These are phyloP conservation scores for Nannizziopsis arthrosporioides DNA, from an alignment of 2,329 filamentous ascomycete species.

Conservation along the genomic window DNA sequence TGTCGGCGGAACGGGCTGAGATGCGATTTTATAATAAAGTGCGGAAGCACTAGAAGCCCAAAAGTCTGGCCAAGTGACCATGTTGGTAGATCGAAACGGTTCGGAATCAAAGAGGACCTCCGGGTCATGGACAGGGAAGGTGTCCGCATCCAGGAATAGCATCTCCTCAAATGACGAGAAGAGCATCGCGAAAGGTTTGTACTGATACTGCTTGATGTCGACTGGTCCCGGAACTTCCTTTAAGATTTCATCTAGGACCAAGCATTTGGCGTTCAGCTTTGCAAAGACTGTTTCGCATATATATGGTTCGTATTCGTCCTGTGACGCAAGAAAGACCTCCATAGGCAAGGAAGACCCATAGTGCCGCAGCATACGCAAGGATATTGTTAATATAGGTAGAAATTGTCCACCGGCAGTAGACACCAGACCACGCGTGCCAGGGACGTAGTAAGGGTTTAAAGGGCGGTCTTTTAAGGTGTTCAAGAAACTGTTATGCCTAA, in stretches of 20 bases:
- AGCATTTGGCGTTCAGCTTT: slow-evolving; percentile 32
- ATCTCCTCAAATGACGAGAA: slow-evolving; percentile 41
- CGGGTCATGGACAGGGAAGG: slow-evolving; percentile 35
- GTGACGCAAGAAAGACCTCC: slow-evolving; percentile 36
- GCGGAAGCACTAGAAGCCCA: slow-evolving; percentile 33
- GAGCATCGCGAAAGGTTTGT: slow-evolving; percentile 40
- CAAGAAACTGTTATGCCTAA: slow-evolving; percentile 28
- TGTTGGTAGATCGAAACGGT: slow-evolving; percentile 31
- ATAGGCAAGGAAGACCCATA: slow-evolving; percentile 35
- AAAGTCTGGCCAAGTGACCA: slow-evolving; percentile 41
- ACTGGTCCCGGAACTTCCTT: slow-evolving; percentile 20
- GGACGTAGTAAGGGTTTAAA: slow-evolving; percentile 13
- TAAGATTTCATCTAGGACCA: slow-evolving; percentile 37
- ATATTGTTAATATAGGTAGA: slow-evolving; percentile 35
- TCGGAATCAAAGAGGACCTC: slow-evolving; percentile 32
- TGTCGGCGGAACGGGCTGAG: slow-evolving; percentile 19
- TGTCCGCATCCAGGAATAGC: slow-evolving; percentile 40
- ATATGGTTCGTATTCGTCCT: slow-evolving; percentile 32
- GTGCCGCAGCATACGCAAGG: slow-evolving; percentile 36
- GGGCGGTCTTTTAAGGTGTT: slow-evolving; percentile 18
- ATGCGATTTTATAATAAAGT: slow-evolving; percentile 31
- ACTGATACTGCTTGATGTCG: slow-evolving; percentile 36
- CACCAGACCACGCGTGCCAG: slow-evolving; percentile 24
- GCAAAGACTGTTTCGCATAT: slow-evolving; percentile 37
- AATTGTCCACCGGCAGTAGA: slow-evolving; percentile 34